Base-by-base conservation (phyloP, 108 stramenopile species). In the Stephanodiscus triporus region DNA sequence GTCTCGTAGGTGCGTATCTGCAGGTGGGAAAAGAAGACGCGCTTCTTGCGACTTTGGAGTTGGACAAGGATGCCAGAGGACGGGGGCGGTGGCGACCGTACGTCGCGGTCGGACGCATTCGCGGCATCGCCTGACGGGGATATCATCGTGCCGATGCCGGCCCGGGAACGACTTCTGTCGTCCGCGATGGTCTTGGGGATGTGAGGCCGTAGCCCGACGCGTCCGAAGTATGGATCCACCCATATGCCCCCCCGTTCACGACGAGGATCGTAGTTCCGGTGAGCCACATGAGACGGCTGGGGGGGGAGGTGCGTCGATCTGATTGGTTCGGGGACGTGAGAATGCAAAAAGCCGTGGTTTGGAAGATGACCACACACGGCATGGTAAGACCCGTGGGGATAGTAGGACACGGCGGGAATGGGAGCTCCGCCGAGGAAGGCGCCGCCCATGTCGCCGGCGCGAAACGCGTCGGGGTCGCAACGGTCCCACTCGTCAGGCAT, bases 1-100 rank as follows among this genome's bases (percentile, higher is more conserved):
- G 76, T 77, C 63, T 82, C 74, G 75, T 82, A 82, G 42, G 77
- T 77, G 23, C 81, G 55, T 22, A 82, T 71, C 51, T 82, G 62
- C 37, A 76, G 68, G 66, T 30, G 30, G 65, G 36, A 26, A 45
- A 82, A 82, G 51, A 13, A 51, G 8, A 82, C 81, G n/a, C 42
- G 36, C 0, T 54, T 76, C 16, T 67, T 73, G n/a, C 11, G 55
- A 6, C 1, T 9, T 22, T 53, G 20, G 51, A 1, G 51, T 6
- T 2, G 20, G 1, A 8, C 14, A 6, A 8, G 19, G 51, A 10
- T 10, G 17, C 9, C 20, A 8, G 19, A 20, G 51, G 51, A 53
- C 23, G 17, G 19, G 9, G 51, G 51, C 51, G 51, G 51, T 6
- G 51, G 51, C 7, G 51, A 24, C 51, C 40, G 9, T 40, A 9